These are phyloP conservation scores for Moricandia moricandioides DNA, from an alignment of 345 rosid genomes.

Conservation along the genomic window DNA sequence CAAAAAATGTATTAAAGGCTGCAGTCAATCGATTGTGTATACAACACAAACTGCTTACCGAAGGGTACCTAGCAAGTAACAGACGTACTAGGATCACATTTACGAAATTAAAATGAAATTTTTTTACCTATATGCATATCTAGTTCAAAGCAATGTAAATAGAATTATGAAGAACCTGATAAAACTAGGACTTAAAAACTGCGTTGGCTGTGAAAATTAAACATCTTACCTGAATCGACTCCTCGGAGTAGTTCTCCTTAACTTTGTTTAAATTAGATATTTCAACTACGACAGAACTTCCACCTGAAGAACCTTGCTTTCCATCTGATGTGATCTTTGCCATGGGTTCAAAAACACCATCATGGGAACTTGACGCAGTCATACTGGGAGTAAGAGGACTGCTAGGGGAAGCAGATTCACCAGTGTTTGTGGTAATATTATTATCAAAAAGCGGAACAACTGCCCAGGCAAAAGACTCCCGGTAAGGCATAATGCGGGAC, in stretches of 20 bases:
- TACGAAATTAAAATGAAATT: neutral
- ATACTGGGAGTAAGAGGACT: slow-evolving; percentile 91
- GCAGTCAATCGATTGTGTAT: neutral
- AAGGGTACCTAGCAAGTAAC: slow-evolving; percentile 23
- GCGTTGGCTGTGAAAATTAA: neutral
- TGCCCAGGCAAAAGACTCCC: slow-evolving; percentile 98
- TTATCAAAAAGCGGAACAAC: slow-evolving; percentile 96
- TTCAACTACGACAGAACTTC: slow-evolving; percentile 85
- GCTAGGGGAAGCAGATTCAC: slow-evolving; percentile 94
- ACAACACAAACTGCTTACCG: slow-evolving; percentile 7
- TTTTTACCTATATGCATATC: neutral
- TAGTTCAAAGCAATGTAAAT: slow-evolving; percentile 10
- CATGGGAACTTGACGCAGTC: slow-evolving; percentile 85
- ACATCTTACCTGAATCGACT: slow-evolving; percentile 79
- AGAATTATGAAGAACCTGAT: slow-evolving; percentile 2
- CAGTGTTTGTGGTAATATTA: slow-evolving; percentile 63
- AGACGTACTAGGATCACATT: neutral
- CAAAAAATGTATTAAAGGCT: neutral
- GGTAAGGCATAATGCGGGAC: slow-evolving; percentile 97
- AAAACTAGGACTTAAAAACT: neutral
- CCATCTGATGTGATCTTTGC: slow-evolving; percentile 88
- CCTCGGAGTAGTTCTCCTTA: slow-evolving; percentile 92
- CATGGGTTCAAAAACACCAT: slow-evolving; percentile 69
- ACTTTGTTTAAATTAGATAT: slow-evolving; percentile 94
- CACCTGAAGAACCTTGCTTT: slow-evolving; percentile 75